phyloP scores from a whole-genome alignment of 768 basidiomycete genomes.

The Collybiopsis confluens region DNA sequence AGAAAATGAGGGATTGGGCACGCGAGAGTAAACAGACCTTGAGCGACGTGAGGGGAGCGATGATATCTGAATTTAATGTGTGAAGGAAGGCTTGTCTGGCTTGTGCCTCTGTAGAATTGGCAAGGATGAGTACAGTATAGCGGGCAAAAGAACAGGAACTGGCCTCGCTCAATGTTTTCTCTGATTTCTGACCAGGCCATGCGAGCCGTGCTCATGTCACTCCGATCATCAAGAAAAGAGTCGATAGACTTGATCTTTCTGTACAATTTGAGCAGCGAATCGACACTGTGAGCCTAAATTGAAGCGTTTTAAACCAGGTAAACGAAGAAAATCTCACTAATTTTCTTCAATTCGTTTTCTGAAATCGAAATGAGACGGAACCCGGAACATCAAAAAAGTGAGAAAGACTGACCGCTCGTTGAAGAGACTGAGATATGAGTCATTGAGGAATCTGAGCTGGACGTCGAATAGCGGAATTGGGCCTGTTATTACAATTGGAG shows the following conservation, averaged over 20 bases:
- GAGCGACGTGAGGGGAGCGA: conserved; percentile 60
- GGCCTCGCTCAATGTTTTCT: conserved; percentile 82
- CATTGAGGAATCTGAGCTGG: conserved; percentile 63
- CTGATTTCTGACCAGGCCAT: conserved; percentile 80
- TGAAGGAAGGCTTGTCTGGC: conserved; percentile 74
- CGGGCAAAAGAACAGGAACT: conserved; percentile 13
- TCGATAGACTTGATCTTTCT: conserved; percentile 69
- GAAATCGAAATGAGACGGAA: conserved; percentile 17
- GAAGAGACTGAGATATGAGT: conserved; percentile 82
- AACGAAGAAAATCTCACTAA: conserved; percentile 57
- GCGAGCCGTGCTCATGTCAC: conserved; percentile 58
- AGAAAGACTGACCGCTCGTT: conserved; percentile 65
- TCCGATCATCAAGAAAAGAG: conserved; percentile 65
- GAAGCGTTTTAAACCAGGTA: too few relatives aligned
- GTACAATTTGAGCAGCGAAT: conserved; percentile 70
- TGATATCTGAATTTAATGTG: conserved; percentile 68
- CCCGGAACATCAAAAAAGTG: conserved; percentile 9
- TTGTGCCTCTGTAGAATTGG: conserved; percentile 64
- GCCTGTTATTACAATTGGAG: conserved; percentile 25
- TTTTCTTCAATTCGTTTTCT: conserved; percentile 82
- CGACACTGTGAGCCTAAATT: conserved; percentile 49
- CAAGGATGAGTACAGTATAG: conserved; percentile 9
- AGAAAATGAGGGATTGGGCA: not conserved
- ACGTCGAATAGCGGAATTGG: conserved; percentile 70
- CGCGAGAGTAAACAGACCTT: conserved; percentile 43